Evolutionary conservation across 768 basidiomycete species (phyloP), one percentile per base, ranked within the genome.

Genomic region (Lentinus brumalis): DNA sequence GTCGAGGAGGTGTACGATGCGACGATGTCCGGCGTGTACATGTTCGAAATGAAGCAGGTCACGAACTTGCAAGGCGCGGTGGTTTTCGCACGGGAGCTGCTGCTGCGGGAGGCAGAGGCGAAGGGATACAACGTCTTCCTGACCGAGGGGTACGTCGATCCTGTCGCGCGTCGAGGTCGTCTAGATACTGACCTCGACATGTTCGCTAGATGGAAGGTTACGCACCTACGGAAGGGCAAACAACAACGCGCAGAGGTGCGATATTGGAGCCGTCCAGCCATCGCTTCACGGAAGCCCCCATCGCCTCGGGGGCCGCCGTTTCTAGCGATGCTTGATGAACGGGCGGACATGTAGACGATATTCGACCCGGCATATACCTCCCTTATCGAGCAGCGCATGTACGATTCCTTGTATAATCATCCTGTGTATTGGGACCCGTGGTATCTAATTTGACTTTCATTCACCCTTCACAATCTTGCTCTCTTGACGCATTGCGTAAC

Each of bases 401-500:
- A 49, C 14, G 11, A 29, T 26, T 18, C 35, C 46, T 49, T 49
- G 46, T 49, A 49, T 21, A 29, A 26, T 2, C 30, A 49, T 49
- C 21, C 21, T 49, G 46, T 30, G 9, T 26, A 49, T 49, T 26
- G 21, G 21, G 21, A 26, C 21, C 21, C 21, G 21, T 26, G 21
- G 21, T 26, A 26, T 26, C 21, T 26, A 26, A 26, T 26, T 18
- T 12, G 21, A 49, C 18, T 26, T 29, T 50, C 44, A 59, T 40
- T 68, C 63, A 16, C 57, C 67, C 57, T 86, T 90, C 45, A 80
- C 81, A 41, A 97, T 94, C 61, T 76, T 82, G 74, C 94, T 96
- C 54, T 87, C 80, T 14, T 82, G 68, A 58, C 94, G 81, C 73
- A 82, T 77, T 2, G 94, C 94, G 72, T 97, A 98, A 3, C 96